Percentiles rank a stretch among this genome's conserved stretches.
phyloP scores from a whole-genome alignment of 495 filamentous ascomycete genomes.

The Pseudomonodictys pantanalensis region DNA sequence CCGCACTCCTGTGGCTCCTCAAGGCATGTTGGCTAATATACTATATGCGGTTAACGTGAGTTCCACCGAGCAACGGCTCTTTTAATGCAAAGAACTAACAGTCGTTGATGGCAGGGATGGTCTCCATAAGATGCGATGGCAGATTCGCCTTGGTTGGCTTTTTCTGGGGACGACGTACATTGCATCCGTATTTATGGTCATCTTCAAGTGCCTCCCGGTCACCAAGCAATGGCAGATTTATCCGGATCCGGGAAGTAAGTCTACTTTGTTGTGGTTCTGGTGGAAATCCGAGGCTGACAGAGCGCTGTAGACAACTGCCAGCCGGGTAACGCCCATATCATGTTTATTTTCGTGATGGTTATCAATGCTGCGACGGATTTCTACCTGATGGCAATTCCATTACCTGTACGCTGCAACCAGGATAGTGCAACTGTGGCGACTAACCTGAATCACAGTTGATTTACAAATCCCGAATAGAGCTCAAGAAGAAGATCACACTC shows the following conservation, averaged over 20 bases:
- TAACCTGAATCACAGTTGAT: background rate
- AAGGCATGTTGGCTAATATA: background rate
- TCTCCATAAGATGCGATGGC: background rate
- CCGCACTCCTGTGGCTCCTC: background rate
- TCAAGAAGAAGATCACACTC: background rate
- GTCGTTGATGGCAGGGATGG: background rate
- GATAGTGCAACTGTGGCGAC: background rate
- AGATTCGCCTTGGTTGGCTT: background rate
- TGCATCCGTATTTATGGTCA: background rate
- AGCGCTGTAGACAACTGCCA: background rate
- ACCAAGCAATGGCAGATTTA: background rate
- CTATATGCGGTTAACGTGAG: background rate
- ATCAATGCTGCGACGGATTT: constrained; percentile 1
- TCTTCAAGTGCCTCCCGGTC: background rate
- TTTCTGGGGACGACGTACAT: background rate
- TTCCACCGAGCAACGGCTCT: no score
- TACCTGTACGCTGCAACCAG: background rate
- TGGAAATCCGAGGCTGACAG: background rate
- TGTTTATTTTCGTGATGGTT: background rate
- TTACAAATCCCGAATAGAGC: background rate
- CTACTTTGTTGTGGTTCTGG: background rate
- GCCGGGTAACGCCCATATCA: background rate
- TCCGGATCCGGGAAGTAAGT: background rate
- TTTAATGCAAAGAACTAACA: background rate
- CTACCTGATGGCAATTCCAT: constrained; percentile 1